Percentiles rank a stretch among this genome's conserved stretches.
These are phyloP conservation scores for Madurella fahalii DNA, from an alignment of 2,329 filamentous ascomycete species.

Conservation along the genomic window DNA sequence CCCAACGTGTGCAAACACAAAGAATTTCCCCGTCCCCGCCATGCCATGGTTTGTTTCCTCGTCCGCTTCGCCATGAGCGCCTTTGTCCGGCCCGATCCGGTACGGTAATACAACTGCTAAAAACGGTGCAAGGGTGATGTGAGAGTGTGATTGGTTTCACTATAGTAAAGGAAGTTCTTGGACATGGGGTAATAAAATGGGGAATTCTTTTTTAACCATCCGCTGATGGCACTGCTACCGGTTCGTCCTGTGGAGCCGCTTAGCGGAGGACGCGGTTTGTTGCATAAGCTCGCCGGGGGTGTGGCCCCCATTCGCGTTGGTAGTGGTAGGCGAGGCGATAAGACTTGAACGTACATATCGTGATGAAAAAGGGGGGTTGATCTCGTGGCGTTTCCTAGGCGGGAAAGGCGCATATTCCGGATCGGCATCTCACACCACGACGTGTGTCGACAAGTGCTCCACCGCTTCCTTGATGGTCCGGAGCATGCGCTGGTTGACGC, in stretches of 20 bases:
- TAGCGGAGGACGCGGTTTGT: too few species aligned
- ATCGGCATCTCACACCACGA: slow-evolving; percentile 43
- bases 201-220: too few species aligned
- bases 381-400: too few species aligned
- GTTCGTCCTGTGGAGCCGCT: too few species aligned
- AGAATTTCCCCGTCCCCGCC: neutral
- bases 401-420: too few species aligned
- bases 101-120: neutral
- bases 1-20: neutral
- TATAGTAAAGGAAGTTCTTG: neutral
- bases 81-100: neutral
- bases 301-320: too few species aligned
- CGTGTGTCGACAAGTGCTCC: slow-evolving; percentile 59
- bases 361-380: too few species aligned
- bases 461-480: slow-evolving; percentile 58
- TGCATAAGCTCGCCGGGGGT: too few species aligned
- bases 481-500: slow-evolving; percentile 58
- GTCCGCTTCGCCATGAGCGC: neutral
- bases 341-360: too few species aligned
- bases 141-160: neutral
- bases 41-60: neutral
- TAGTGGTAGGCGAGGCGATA: too few species aligned
- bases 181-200: too few species aligned
- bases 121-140: neutral
- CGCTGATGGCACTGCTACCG: too few species aligned